Percentiles rank a stretch among this genome's conserved stretches.
These are phyloP conservation scores for Metschnikowia corniflorae DNA, from an alignment of 805 yeast species.

Conservation along the genomic window DNA sequence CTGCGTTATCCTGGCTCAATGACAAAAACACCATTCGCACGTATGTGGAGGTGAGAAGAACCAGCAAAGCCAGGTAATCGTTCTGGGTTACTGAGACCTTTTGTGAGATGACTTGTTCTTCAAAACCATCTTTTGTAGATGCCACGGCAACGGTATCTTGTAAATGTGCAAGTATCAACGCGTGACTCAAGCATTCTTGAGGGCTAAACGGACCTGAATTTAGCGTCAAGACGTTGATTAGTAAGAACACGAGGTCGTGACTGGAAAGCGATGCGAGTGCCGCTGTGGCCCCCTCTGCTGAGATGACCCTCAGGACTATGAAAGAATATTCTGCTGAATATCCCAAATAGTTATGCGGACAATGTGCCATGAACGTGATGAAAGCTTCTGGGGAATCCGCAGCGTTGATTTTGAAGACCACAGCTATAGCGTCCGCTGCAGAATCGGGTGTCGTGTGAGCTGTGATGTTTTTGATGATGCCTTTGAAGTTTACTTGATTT, in stretches of 20 bases:
- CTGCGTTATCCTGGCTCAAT: neutral
- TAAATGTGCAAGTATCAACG: constrained; percentile 5
- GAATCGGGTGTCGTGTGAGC: neutral
- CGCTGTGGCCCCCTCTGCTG: neutral
- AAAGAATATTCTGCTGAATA: neutral
- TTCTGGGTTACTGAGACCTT: constrained; percentile 1
- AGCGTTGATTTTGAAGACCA: constrained; percentile 5
- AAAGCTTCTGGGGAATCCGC: constrained; percentile 6
- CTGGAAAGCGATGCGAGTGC: constrained; percentile 1
- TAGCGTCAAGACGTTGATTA: constrained; percentile 15
- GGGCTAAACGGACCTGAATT: neutral
- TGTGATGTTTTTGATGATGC: neutral
- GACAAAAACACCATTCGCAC: constrained; percentile 4
- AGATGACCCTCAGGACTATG: constrained; percentile 1
- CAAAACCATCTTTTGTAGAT: neutral
- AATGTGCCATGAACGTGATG: constrained; percentile 5
- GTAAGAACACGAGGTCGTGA: constrained; percentile 3
- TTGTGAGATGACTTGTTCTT: neutral
- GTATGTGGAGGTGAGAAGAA: constrained; percentile 4
- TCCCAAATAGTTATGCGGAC: constrained; percentile 1
- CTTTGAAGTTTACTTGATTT: neutral
- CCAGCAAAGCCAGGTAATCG: constrained; percentile 1
- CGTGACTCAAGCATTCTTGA: constrained; percentile 4
- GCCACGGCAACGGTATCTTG: constrained; percentile 1
- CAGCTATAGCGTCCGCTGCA: neutral